Conservation (phyloP, 768 basidiomycete species). For the Lactarius hatsudake region DNA sequence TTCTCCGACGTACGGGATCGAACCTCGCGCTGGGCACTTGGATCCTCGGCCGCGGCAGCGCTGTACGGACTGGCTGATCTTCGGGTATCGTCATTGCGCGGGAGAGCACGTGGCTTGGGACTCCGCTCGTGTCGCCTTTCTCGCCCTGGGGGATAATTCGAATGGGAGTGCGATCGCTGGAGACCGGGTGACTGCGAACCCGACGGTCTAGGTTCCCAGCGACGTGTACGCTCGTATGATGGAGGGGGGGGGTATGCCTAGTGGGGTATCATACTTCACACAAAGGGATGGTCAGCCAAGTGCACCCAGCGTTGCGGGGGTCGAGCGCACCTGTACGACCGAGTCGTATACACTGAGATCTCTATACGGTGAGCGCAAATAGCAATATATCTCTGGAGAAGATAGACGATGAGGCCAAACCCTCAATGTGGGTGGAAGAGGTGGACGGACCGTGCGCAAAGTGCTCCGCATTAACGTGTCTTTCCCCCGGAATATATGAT, state of each 20-base stretch:
- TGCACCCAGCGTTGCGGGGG: neutral
- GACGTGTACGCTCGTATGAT: conserved; percentile 31
- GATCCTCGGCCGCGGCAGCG: neutral
- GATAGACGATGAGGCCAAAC: neutral
- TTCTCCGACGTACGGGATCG: neutral
- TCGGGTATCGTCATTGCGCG: neutral
- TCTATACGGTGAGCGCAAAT: conserved; percentile 83
- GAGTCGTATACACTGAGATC: conserved; percentile 82
- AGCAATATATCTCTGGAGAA: conserved; percentile 77
- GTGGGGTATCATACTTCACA: conserved; percentile 58
- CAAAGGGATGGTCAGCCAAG: conserved; percentile 2
- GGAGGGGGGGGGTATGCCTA: conserved; percentile 40
- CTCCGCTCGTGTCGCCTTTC: neutral
- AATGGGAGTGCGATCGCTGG: conserved; percentile 14
- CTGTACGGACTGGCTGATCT: neutral
- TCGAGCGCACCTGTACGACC: conserved; percentile 62
- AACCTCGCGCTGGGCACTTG: neutral
- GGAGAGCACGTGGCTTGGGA: neutral
- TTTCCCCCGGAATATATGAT: conserved; percentile 53
- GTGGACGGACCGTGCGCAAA: conserved; percentile 81
- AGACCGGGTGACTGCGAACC: conserved; percentile 31
- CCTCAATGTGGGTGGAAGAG: neutral
- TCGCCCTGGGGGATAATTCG: conserved; percentile 26
- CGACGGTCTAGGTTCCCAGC: conserved; percentile 31
- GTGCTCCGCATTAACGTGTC: conserved; percentile 79